Evolutionary conservation across 2,329 filamentous ascomycete genomes (phyloP), one percentile per base, ranked within the genome.

Genomic region (Lachnum nothofagi): DNA sequence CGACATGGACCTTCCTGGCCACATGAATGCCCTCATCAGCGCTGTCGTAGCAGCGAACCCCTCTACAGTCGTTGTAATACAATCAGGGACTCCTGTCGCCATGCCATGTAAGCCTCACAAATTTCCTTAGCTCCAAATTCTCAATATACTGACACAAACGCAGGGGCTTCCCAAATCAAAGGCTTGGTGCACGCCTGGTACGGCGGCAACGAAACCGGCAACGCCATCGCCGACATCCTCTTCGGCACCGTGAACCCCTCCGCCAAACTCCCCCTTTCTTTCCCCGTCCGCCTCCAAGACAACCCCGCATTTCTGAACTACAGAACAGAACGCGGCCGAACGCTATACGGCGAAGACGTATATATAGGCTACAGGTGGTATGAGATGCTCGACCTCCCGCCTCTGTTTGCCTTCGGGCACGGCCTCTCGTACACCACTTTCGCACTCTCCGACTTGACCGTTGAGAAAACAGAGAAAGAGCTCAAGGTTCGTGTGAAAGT

Each of bases 351-450:
- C 40, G 88, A 93, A 66, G 87, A 88, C 52, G 73, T 93, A 39
- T 91, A 88, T 65, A 74, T 91, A 31, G 88, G 88, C 3, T 93
- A 93, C 69, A 76, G 86, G 19, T 89, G 83, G 71, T 93, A 88
- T 65, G 87, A 93, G 62, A 83, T 79, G 59, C 74, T 77, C n/a
- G 74, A 82, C 29, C 74, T 80, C 4, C 72, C 75, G 1, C 79
- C 84, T 0, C 75, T 85, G 23, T 93, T 91, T 67, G 77, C 84
- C 49, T 94, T 94, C 63, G 88, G 88, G 10, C 83, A 89, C 61
- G 88, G 88, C 2, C 73, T 93, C 1, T 86, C 83, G 14, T 93
- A 91, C 68, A 90, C 86, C 0, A 80, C 71, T 0, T 91, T 91
- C 64, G 58, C 65, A 8, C 75, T 77, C 56, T 76, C 72, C 1